Evolutionary conservation across 768 basidiomycete species (phyloP), one percentile per base, ranked within the genome.

Genomic region (Dacryopinax primogenitus): DNA sequence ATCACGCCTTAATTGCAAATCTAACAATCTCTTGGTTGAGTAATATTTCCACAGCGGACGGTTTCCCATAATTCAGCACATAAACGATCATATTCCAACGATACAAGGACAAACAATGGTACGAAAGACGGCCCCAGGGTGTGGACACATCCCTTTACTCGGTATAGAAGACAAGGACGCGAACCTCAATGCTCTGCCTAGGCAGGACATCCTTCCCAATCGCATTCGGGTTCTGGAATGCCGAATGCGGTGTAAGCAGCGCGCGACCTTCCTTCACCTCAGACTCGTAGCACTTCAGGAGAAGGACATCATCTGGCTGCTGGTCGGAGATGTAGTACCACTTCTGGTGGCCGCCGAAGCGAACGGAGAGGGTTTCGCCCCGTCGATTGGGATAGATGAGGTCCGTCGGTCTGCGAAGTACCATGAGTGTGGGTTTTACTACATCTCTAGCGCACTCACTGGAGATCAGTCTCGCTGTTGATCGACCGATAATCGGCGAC

Each of bases 321-420:
- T 76, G 75, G 65, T 76, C 71, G 7, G 73, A 70, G 35, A 79
- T 68, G 70, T 77, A 77, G 63, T 76, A 76, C 77, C 78, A 79
- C 63, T 69, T 69, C 69, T 79, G 77, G 3, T 63, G 67, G 2
- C 75, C 74, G 66, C 74, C 77, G 69, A 75, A 73, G 33, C 72
- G 72, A 62, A 79, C 74, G 68, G 68, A 71, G 69, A 71, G 77
- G 28, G 71, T 77, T 47, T 72, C 69, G 51, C 78, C 78, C 33
- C 74, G 74, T 35, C 72, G 72, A 65, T 74, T 26, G 4, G 71
- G 70, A 69, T 75, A 76, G 65, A 78, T 75, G 69, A 73, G 63
- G 30, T 66, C 66, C 30, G 45, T 63, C 6, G 51, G 51, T 30
- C 51, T 35, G 33, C 61, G 61, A 9, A 74, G 73, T 21, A 75